Evolutionary conservation across 192 early-diverging fungal genomes (phyloP).

Genomic region (Backusella macrospora): DNA sequence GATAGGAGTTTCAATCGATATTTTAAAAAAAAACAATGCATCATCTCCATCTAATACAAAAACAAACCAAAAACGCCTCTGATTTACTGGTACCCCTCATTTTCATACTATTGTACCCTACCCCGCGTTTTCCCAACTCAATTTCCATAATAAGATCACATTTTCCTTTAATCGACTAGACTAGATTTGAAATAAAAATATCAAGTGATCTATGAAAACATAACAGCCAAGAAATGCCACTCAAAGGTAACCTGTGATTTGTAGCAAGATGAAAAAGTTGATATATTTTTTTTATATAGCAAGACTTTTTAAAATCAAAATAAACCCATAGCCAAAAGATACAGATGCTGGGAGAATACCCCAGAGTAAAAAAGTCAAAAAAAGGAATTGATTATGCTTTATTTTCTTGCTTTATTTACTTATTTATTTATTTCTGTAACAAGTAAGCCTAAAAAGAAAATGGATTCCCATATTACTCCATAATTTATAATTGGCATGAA

Average conservation of each 20-base stretch:
- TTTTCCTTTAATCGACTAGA: background rate
- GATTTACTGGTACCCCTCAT: background rate
- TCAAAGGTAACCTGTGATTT: background rate
- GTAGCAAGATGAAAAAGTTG: background rate
- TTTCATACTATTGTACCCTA: background rate
- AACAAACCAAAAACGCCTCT: background rate
- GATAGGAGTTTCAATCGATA: slow-evolving; percentile 13
- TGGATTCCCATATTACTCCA: background rate
- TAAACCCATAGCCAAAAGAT: too few species aligned
- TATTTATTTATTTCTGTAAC: too few species aligned
- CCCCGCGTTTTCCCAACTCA: slow-evolving; percentile 8
- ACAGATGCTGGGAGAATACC: too few species aligned
- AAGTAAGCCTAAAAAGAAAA: background rate
- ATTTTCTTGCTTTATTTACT: background rate
- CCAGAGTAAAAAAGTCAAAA: too few species aligned
- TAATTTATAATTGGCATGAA: background rate
- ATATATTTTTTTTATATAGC: background rate
- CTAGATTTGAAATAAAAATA: background rate
- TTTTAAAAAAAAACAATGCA: background rate
- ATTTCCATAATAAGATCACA: background rate
- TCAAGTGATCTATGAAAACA: background rate
- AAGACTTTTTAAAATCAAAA: too few species aligned
- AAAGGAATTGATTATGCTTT: background rate
- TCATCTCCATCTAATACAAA: background rate
- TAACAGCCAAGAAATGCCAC: background rate